A percentile compares a stretch with the other conserved stretches of the same genome.
phyloP scores from a whole-genome alignment of 2,329 filamentous ascomycete species.

The Bipolaris oryzae region DNA sequence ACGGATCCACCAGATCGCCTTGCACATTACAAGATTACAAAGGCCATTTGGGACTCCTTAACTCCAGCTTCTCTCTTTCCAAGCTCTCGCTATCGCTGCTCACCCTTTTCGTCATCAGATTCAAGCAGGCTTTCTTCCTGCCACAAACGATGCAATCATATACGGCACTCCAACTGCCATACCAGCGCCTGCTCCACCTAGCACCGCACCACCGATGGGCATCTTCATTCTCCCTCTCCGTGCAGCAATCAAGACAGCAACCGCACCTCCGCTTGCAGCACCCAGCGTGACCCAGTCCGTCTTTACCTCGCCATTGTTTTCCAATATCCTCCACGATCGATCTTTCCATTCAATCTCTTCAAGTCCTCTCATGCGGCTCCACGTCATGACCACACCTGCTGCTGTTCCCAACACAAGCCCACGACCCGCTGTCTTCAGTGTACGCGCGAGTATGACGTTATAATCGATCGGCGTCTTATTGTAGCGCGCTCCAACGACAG shows the following conservation, averaged over 20 bases:
- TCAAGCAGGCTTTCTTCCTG: constrained; percentile 24
- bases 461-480: constrained; percentile 34
- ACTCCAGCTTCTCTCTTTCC: neutral
- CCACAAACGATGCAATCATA: constrained; percentile 25
- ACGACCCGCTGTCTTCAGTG: constrained; percentile 56
- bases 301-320: constrained; percentile 61
- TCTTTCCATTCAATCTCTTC: constrained; percentile 69
- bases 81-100: neutral
- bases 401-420: constrained; percentile 56
- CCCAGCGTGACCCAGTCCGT: constrained; percentile 62
- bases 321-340: constrained; percentile 65
- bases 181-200: constrained; percentile 57
- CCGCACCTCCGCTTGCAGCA: constrained; percentile 50
- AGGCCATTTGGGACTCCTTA: neutral
- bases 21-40: neutral
- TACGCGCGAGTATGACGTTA: constrained; percentile 28
- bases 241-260: constrained; percentile 39
- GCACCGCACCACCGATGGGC: constrained; percentile 46
- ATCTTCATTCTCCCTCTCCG: constrained; percentile 35
- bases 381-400: constrained; percentile 53
- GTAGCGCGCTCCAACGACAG: constrained; percentile 34
- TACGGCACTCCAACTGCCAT: constrained; percentile 59
- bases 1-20: neutral
- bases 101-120: neutral
- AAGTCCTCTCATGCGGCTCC: constrained; percentile 60